phyloP scores from a whole-genome alignment of 2,329 filamentous ascomycete genomes.

The Ophiognomonia clavigignenti-juglandacearum region DNA sequence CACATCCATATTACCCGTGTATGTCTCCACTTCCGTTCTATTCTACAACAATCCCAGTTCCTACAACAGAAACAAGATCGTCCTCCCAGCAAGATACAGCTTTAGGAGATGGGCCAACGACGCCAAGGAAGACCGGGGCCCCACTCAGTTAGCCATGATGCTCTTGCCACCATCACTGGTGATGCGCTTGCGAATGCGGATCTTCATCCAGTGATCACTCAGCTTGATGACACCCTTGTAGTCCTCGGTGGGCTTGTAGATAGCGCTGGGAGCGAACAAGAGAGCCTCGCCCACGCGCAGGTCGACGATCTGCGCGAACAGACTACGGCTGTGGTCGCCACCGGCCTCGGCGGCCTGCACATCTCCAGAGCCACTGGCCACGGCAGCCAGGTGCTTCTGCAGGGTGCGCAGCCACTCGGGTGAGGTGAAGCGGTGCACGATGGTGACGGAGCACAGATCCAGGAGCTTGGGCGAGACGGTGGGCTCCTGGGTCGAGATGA shows the following conservation, averaged over 20 bases:
- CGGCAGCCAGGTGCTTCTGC: constrained; percentile 24
- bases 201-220: constrained; percentile 1
- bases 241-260: background rate
- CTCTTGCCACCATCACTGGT: background rate
- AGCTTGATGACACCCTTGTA: constrained; percentile 1
- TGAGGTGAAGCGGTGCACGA: constrained; percentile 64
- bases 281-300: constrained; percentile 14
- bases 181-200: background rate
- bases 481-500: constrained; percentile 75
- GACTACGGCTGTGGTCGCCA: background rate
- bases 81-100: no score
- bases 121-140: background rate
- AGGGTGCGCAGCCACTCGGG: constrained; percentile 27
- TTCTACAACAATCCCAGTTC: no score
- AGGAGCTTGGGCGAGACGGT: constrained; percentile 64
- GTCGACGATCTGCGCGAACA: constrained; percentile 6
- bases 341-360: constrained; percentile 16
- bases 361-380: constrained; percentile 15
- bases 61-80: no score
- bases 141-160: background rate
- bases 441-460: constrained; percentile 65
- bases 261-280: background rate
- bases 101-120: no score
- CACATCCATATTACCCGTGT: no score
- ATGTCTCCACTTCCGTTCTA: no score